Evolutionary conservation across 1,284 basidiomycete genomes (phyloP).

Genomic region (Pseudomicrostroma phylloplanum): DNA sequence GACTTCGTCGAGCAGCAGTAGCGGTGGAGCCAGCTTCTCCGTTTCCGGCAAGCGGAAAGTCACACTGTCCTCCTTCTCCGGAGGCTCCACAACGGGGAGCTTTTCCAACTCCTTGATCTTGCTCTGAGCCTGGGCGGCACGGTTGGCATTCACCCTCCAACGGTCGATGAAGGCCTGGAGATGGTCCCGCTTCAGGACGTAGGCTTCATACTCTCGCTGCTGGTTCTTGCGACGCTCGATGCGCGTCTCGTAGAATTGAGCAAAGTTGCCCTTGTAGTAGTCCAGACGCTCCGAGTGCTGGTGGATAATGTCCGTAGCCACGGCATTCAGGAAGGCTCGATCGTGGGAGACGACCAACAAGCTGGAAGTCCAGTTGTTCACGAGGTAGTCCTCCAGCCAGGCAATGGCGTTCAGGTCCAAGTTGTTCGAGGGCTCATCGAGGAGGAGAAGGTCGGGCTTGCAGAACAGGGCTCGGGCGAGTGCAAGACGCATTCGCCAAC

Average conservation of each 20-base stretch:
- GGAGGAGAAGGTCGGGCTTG: constrained; percentile 56
- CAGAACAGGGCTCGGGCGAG: constrained; percentile 93
- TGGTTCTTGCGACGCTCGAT: constrained; percentile 86
- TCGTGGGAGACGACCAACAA: constrained; percentile 97
- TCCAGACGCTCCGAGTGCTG: constrained; percentile 91
- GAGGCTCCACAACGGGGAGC: constrained; percentile 86
- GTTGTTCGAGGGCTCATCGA: constrained; percentile 77
- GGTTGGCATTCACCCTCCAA: constrained; percentile 48
- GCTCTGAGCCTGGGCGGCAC: constrained; percentile 70
- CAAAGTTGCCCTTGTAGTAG: constrained; percentile 97
- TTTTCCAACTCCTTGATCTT: constrained; percentile 99
- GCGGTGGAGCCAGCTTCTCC: constrained; percentile 84
- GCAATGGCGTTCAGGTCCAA: constrained; percentile 59
- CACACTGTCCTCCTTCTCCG: constrained; percentile 79
- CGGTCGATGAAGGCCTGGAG: constrained; percentile 82
- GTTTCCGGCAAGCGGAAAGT: constrained; percentile 51
- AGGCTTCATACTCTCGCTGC: constrained; percentile 70
- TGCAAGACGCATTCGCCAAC: constrained; percentile 99
- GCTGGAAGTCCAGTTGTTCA: constrained; percentile 75
- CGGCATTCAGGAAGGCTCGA: constrained; percentile 93
- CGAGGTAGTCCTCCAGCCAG: constrained; percentile 62
- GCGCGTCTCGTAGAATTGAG: constrained; percentile 97
- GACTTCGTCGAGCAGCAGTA: constrained; percentile 88
- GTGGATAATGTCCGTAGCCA: constrained; percentile 95
- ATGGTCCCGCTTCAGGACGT: constrained; percentile 88